Percentiles rank a stretch among this genome's conserved stretches.
Evolutionary conservation across 176 grass and related monocot species (phyloP).

Genomic region (Dendrocalamus sinicus): DNA sequence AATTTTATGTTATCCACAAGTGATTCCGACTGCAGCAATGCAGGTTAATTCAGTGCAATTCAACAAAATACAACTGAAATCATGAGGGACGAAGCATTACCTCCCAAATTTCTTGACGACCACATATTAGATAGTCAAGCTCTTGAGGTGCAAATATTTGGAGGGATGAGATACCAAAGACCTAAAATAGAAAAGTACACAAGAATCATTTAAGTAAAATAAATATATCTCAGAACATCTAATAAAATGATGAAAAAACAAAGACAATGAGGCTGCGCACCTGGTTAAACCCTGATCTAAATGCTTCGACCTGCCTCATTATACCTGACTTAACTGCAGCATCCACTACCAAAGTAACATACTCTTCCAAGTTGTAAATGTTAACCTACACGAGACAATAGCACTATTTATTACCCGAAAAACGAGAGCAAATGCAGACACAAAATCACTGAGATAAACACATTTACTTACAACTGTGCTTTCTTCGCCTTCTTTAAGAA

Average conservation of each 20-base stretch:
- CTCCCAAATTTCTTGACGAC: slow-evolving; percentile 86
- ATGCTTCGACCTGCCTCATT: slow-evolving; percentile 79
- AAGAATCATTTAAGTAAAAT: background rate
- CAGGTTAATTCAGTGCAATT: slow-evolving; percentile 1
- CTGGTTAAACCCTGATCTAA: slow-evolving; percentile 92
- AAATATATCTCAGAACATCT: background rate
- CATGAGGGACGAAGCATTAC: slow-evolving; percentile 44
- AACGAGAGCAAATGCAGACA: slow-evolving; percentile 17
- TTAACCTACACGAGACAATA: slow-evolving; percentile 59
- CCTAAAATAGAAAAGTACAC: slow-evolving; percentile 50
- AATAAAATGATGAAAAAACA: slow-evolving; percentile 4
- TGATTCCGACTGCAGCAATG: slow-evolving; percentile 55
- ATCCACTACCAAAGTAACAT: slow-evolving; percentile 76
- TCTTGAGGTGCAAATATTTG: slow-evolving; percentile 93
- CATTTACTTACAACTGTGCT: slow-evolving; percentile 59
- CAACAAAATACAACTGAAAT: slow-evolving; percentile 15
- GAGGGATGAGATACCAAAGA: slow-evolving; percentile 78
- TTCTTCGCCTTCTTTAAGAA: slow-evolving; percentile 74
- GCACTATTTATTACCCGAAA: background rate
- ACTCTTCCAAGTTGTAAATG: slow-evolving; percentile 85
- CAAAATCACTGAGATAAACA: slow-evolving; percentile 29
- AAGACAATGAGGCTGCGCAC: slow-evolving; percentile 38
- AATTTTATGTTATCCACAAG: slow-evolving; percentile 89
- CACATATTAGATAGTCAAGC: slow-evolving; percentile 87
- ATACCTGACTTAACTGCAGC: slow-evolving; percentile 82